Base-by-base conservation (phyloP, 352 stramenopile species). In the Globisporangium camurandrum region DNA sequence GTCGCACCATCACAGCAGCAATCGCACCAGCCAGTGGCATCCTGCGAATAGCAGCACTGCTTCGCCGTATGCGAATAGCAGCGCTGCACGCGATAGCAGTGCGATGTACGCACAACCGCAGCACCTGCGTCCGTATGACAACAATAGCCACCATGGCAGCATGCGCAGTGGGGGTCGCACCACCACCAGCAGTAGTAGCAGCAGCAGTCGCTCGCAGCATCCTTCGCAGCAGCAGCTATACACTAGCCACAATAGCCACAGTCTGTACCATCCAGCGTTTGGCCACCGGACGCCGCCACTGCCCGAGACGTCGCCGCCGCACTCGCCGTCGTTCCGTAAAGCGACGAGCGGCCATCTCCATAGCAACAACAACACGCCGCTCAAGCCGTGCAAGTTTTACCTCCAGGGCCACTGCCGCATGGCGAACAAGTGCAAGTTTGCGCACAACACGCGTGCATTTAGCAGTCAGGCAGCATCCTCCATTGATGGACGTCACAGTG, bases 361-460 rank as follows among this genome's bases (percentile, higher is more conserved):
- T 3, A 12, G 30, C 14, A 7, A 14, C 30, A 34, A 34, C 30
- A 34, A 12, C 30, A 70, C 73, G 58, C 28, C 62, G n/a, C n/a
- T n/a, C 7, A 90, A 90, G 63, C 76, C 83, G 48, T 93, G 81
- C 62, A 89, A 90, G 58, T 93, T 90, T 49, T 93, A 85, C 51
- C 51, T 84, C 9, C 81, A 93, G 55, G 81, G 81, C 16, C 78
- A 93, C 59, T 93, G 81, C 45, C 78, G 81, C 34, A 89, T 93
- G 78, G 81, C 78, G 27, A 82, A 60, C 58, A 93, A 93, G 67
- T 93, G 81, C 59, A 89, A 88, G 62, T 93, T 90, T 53, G 71
- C 76, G 36, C 81, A 93, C 56, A 69, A 62, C 46, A 66, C 73
- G 19, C 62, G 66, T 26, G 58, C 26, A 56, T 66, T 49, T 12